Evolutionary conservation across 2,329 filamentous ascomycete genomes (phyloP), one percentile per base, ranked within the genome.

Genomic region (Aureobasidium vineae): DNA sequence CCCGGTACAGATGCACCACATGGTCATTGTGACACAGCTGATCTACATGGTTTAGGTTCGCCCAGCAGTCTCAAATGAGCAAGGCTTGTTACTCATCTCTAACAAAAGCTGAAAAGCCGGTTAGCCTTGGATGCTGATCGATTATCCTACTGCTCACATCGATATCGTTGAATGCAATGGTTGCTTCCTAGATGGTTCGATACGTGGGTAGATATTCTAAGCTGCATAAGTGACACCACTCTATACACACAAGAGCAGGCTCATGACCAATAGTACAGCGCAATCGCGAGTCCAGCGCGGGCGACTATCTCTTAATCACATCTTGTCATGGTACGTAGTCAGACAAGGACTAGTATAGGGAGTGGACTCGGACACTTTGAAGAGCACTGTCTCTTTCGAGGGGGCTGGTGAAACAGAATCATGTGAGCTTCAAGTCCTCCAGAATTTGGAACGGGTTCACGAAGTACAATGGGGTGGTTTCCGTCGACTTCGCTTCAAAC

Each of bases 401-500:
- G 43, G 43, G n/a, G 19, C 43, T 47, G 43, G n/a, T 47, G 43
- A 47, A 47, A 47, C 43, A 47, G 43, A 47, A 47, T 19, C 10
- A 11, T 15, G 43, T 47, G 43, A 3, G 15, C 43, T 47, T 47
- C 43, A 11, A 47, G 43, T 47, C 43, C 43, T 47, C 19, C 43
- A 47, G 43, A 47, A 47, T 47, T 47, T 47, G 43, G n/a, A 3
- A 47, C 43, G 43, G 15, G 13, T 47, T 21, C 43, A 47, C 43
- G 10, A 47, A 19, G 43, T 47, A 47, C 13, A 47, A 47, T 47
- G 43, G 43, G 43, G 43, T 47, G 43, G 5, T 47, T 47, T 47
- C 43, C 43, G n/a, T 47, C 43, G 43, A 47, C 43, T 47, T 47
- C n/a, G 43, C 43, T 47, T 47, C 43, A 47, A 47, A 47, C n/a